phyloP scores from a whole-genome alignment of 2,329 filamentous ascomycete species.

The Monosporascus cannonballus region DNA sequence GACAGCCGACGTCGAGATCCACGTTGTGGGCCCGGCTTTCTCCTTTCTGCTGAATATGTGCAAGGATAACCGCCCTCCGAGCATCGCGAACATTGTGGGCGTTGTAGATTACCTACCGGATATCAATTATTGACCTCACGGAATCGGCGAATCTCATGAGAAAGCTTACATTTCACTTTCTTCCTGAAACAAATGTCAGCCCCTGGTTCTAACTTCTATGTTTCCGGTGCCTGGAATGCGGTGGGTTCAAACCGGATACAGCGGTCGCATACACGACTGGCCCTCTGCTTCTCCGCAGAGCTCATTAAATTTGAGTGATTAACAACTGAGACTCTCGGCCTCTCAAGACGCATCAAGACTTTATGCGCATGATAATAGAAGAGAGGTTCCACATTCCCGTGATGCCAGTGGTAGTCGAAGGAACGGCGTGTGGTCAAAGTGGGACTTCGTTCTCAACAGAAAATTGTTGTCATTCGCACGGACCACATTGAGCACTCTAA shows the following conservation, averaged over 20 bases:
- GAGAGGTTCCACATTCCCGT: no score
- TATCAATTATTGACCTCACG: neutral
- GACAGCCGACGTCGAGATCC: constrained; percentile 16
- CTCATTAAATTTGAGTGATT: neutral
- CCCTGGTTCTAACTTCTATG: neutral
- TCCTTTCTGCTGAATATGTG: constrained; percentile 22
- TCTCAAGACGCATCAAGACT: no score
- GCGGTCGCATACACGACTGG: constrained; percentile 20
- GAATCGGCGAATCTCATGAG: neutral
- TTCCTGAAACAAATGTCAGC: constrained; percentile 12
- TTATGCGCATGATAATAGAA: no score
- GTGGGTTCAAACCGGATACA: constrained; percentile 18
- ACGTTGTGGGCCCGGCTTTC: constrained; percentile 26
- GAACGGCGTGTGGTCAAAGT: no score
- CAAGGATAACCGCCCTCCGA: constrained; percentile 20
- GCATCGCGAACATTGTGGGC: constrained; percentile 29
- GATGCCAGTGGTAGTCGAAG: no score
- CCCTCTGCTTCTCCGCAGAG: neutral
- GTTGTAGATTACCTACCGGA: constrained; percentile 22
- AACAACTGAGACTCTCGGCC: no score
- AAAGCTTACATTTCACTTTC: constrained; percentile 20
- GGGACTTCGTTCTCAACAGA: no score
- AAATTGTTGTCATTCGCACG: no score
- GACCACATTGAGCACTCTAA: no score
- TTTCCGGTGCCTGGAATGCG: neutral